phyloP scores from a whole-genome alignment of 441 rosid species.

The Euphorbia celastroides region DNA sequence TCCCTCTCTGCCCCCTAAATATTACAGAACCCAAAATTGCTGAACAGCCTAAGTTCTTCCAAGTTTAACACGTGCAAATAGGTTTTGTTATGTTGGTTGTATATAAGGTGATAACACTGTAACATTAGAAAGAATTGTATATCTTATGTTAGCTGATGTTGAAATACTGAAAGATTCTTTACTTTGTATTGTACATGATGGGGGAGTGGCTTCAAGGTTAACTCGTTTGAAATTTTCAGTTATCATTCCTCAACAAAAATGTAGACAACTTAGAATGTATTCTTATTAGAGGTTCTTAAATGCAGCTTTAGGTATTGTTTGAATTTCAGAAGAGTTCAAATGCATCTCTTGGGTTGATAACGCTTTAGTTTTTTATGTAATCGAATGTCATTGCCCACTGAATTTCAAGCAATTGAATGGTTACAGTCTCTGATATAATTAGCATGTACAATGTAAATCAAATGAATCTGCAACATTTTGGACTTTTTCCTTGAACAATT shows the following conservation, averaged over 20 bases:
- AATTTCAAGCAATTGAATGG: neutral
- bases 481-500: neutral
- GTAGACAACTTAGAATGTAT: no score
- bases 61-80: no score
- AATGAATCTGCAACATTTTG: neutral
- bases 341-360: neutral
- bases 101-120: constrained; percentile 13
- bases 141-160: neutral
- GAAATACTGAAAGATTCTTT: neutral
- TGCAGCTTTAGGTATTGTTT: no score
- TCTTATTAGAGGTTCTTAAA: no score
- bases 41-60: constrained; percentile 21
- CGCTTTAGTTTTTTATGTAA: neutral
- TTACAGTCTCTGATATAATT: neutral
- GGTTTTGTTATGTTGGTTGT: constrained; percentile 9
- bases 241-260: no score
- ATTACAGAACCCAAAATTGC: constrained; percentile 59
- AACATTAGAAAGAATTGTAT: constrained; percentile 1
- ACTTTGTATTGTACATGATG: neutral
- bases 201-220: constrained; percentile 1
- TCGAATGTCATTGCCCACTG: no score
- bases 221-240: no score
- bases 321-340: neutral
- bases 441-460: neutral
- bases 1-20: constrained; percentile 89